These are phyloP conservation scores for Nemania sp. DNA, from an alignment of 2,329 filamentous ascomycete species.

Conservation along the genomic window DNA sequence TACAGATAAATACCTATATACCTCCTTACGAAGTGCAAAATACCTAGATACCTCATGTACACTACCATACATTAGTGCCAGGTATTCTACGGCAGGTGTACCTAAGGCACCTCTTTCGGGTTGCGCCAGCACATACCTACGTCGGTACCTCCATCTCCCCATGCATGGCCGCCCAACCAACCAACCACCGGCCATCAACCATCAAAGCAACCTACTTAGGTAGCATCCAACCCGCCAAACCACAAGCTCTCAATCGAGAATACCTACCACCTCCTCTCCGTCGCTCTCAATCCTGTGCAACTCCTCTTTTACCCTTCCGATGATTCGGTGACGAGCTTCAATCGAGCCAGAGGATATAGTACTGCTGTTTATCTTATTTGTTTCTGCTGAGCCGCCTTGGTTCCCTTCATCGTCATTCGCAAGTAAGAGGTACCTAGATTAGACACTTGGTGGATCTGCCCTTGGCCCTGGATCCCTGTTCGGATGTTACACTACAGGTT, in stretches of 20 bases:
- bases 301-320: neutral
- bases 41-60: no score
- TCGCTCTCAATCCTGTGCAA: constrained; percentile 3
- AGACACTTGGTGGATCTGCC: no score
- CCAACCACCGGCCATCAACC: no score
- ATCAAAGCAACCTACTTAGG: no score
- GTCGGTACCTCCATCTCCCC: no score
- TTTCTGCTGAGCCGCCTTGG: constrained; percentile 2
- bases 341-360: neutral
- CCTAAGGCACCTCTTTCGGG: constrained; percentile 25
- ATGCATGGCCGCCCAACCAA: constrained; percentile 28
- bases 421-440: neutral
- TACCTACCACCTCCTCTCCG: neutral
- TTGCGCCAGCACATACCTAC: constrained; percentile 32
- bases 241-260: neutral
- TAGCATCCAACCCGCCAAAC: no score
- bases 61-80: no score
- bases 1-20: no score
- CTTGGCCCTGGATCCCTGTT: neutral
- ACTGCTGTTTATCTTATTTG: neutral
- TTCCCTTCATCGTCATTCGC: neutral
- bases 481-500: neutral
- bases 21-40: no score
- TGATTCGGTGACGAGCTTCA: neutral
- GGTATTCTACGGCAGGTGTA: no score